These are phyloP conservation scores for cucumber (Cucumis sativus) DNA, from an alignment of 306 rosid species.

Conservation along the genomic window DNA sequence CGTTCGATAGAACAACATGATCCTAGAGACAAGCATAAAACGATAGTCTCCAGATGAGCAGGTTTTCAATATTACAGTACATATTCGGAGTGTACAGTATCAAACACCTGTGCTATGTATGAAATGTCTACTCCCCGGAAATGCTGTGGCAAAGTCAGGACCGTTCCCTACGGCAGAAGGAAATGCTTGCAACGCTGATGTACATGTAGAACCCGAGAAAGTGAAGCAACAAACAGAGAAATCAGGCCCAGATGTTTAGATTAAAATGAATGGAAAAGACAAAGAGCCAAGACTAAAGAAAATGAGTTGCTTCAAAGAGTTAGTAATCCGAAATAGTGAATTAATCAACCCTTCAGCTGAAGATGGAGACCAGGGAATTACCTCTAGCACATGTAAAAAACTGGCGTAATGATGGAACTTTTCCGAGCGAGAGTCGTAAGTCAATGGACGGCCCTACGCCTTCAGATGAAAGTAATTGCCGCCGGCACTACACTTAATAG, in stretches of 20 bases:
- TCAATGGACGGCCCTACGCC: conserved; percentile 21
- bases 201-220: neutral
- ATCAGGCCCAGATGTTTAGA: neutral
- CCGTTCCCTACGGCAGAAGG: conserved; percentile 22
- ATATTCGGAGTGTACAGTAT: neutral
- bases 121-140: conserved; percentile 28
- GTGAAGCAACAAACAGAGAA: neutral
- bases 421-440: conserved; percentile 12
- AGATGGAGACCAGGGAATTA: conserved; percentile 1
- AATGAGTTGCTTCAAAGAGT: neutral
- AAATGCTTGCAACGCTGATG: conserved; percentile 34
- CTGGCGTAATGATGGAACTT: conserved; percentile 20
- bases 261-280: neutral
- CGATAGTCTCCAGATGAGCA: neutral
- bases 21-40: conserved; percentile 16
- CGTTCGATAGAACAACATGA: conserved; percentile 29
- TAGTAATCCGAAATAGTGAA: neutral
- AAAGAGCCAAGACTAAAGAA: neutral
- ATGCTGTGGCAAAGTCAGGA: conserved; percentile 16
- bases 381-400: conserved; percentile 30
- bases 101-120: conserved; percentile 58
- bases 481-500: conserved; percentile 42
- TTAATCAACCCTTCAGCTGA: neutral
- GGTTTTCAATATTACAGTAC: neutral
- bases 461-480: conserved; percentile 33